Percentiles rank a stretch among this genome's conserved stretches.
These are phyloP conservation scores for Penicillium goetzii DNA, from an alignment of 495 filamentous ascomycete genomes.

Conservation along the genomic window DNA sequence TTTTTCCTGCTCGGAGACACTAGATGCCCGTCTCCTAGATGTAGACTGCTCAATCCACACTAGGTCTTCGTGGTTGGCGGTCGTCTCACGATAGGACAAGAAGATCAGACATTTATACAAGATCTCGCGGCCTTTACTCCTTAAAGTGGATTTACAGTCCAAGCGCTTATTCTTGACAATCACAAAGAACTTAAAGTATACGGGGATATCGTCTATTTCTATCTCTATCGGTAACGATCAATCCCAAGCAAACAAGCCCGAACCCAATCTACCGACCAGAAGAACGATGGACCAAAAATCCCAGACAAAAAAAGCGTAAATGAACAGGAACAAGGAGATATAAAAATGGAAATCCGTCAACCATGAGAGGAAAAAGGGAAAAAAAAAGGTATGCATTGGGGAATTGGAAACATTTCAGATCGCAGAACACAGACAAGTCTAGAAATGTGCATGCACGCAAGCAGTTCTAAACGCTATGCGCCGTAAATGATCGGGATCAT, in stretches of 20 bases:
- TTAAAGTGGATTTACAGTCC: too few species aligned
- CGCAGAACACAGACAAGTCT: conserved; percentile 24
- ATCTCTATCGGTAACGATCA: conserved; percentile 29
- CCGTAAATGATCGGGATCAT: conserved; percentile 21
- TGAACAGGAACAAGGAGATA: conserved; percentile 3
- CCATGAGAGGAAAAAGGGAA: conserved; percentile 21
- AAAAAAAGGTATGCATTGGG: conserved; percentile 25
- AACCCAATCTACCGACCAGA: conserved; percentile 22
- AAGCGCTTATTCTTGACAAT: too few species aligned
- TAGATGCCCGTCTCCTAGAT: too few species aligned
- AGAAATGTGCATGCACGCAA: conserved; percentile 16
- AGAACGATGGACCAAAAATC: conserved; percentile 18
- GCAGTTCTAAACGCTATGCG: conserved; percentile 21
- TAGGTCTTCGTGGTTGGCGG: too few species aligned
- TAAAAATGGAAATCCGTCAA: conserved; percentile 30
- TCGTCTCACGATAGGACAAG: too few species aligned
- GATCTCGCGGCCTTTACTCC: too few species aligned
- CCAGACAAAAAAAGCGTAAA: conserved; percentile 23
- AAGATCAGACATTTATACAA: too few species aligned
- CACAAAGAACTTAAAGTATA: not conserved
- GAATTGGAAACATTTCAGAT: conserved; percentile 19
- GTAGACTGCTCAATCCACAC: too few species aligned
- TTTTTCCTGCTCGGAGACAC: too few species aligned
- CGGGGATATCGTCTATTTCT: conserved; percentile 27
- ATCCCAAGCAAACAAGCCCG: conserved; percentile 18